Conservation (phyloP, 2,329 filamentous ascomycete species). For the Trichoderma atroviride region DNA sequence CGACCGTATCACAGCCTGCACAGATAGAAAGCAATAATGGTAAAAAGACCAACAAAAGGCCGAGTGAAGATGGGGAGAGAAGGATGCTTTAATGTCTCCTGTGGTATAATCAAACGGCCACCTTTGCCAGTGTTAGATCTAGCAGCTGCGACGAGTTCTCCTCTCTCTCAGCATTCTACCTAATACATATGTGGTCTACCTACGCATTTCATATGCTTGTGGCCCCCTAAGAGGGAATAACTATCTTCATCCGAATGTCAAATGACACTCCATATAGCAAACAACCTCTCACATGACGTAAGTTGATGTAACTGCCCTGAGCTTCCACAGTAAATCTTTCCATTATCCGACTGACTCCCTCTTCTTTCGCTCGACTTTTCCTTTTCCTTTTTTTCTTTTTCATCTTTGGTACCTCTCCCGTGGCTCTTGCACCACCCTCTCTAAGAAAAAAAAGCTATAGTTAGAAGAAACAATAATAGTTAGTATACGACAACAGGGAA, state of each 20-base stretch:
- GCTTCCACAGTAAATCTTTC: background rate
- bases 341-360: background rate
- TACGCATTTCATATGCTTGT: background rate
- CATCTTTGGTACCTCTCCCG: background rate
- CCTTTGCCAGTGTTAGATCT: background rate
- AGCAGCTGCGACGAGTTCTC: background rate
- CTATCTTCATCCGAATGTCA: background rate
- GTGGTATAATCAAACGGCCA: background rate
- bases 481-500: background rate
- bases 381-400: background rate
- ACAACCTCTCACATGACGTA: background rate
- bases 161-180: background rate
- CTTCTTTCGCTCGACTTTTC: background rate
- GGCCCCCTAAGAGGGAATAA: background rate
- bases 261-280: background rate
- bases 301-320: background rate
- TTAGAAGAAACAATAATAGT: background rate
- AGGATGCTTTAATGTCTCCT: background rate
- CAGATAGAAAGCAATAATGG: too few species aligned
- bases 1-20: background rate
- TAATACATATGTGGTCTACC: too few species aligned
- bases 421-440: conserved; percentile 1
- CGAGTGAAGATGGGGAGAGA: background rate
- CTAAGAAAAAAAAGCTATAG: background rate
- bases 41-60: background rate